phyloP scores from a whole-genome alignment of 73 alveolate species.

The Blepharisma japonicum region DNA sequence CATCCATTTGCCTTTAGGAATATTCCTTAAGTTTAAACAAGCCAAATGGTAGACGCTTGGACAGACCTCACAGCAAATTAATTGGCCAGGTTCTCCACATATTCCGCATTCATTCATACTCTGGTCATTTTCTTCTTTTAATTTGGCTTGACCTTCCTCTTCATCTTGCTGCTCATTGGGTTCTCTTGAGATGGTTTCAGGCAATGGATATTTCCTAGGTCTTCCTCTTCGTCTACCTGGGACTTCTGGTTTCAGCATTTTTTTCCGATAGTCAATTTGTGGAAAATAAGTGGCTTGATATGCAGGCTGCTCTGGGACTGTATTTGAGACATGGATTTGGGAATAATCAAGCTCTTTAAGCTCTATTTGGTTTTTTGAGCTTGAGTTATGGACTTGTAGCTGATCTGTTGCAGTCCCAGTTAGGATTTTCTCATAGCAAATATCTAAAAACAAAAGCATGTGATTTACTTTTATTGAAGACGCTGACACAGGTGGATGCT shows the following conservation, averaged over 20 bases:
- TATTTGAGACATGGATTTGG: neutral
- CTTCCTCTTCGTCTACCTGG: constrained; percentile 19
- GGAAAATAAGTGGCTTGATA: neutral
- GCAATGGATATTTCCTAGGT: constrained; percentile 31
- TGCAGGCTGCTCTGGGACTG: constrained; percentile 13
- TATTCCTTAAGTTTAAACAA: constrained; percentile 18
- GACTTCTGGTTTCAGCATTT: neutral
- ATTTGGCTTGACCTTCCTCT: constrained; percentile 23
- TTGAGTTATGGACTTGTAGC: neutral
- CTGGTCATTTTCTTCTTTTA: constrained; percentile 25
- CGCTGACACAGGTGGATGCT: neutral
- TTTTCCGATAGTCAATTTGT: neutral
- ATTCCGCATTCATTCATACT: constrained; percentile 30
- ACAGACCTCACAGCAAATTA: constrained; percentile 32
- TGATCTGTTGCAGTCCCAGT: constrained; percentile 16
- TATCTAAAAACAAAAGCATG: neutral
- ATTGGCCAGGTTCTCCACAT: constrained; percentile 31
- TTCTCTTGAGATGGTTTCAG: constrained; percentile 17
- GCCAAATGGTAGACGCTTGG: constrained; percentile 29
- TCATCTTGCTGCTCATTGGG: neutral
- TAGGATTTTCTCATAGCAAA: constrained; percentile 26
- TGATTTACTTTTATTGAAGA: constrained; percentile 5
- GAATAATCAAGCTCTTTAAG: constrained; percentile 30
- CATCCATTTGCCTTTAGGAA: constrained; percentile 36
- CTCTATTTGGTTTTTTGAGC: neutral